phyloP scores from a whole-genome alignment of 2,329 filamentous ascomycete species.

The Chaetomiaceae sp. region DNA sequence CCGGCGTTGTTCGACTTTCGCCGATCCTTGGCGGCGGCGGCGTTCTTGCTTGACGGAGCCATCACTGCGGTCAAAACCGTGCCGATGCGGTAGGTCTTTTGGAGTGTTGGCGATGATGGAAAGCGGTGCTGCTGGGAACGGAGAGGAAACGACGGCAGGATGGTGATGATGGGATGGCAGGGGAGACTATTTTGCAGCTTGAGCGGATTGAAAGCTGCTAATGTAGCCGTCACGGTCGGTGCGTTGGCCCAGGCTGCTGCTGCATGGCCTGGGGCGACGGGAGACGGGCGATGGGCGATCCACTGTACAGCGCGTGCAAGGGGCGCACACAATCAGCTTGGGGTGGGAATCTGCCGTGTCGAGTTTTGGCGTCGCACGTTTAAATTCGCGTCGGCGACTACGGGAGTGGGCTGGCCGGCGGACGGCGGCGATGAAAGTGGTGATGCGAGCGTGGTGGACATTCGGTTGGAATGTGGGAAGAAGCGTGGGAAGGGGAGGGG shows the following conservation, averaged over 20 bases:
- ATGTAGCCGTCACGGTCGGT: slow-evolving; percentile 1
- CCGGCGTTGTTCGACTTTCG: slow-evolving; percentile 26
- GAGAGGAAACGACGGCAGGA: slow-evolving; percentile 1
- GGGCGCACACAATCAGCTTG: slow-evolving; percentile 21
- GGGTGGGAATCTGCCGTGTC: slow-evolving; percentile 18
- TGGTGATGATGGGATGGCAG: slow-evolving; percentile 2
- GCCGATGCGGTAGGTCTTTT: slow-evolving; percentile 8
- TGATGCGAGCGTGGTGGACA: slow-evolving; percentile 19
- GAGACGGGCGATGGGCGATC: slow-evolving; percentile 17
- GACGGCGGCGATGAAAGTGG: slow-evolving; percentile 15
- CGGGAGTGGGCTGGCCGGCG: slow-evolving; percentile 11
- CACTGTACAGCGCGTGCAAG: slow-evolving; percentile 20
- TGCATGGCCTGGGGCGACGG: slow-evolving; percentile 16
- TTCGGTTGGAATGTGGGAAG: slow-evolving; percentile 19
- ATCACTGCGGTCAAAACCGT: slow-evolving; percentile 25
- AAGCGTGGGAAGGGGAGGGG: slow-evolving; percentile 11
- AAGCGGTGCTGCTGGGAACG: slow-evolving; percentile 6
- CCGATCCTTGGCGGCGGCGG: too few species aligned
- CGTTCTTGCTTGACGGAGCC: slow-evolving; percentile 32
- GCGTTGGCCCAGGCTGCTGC: slow-evolving; percentile 14
- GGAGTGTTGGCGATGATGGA: too few species aligned
- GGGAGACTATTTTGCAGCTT: slow-evolving; percentile 18
- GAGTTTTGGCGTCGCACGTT: slow-evolving; percentile 26
- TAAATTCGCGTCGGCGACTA: slow-evolving; percentile 24
- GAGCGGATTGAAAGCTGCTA: slow-evolving; percentile 1